Conservation (phyloP, 306 rosid species). For the Castanopsis chinensis region DNA sequence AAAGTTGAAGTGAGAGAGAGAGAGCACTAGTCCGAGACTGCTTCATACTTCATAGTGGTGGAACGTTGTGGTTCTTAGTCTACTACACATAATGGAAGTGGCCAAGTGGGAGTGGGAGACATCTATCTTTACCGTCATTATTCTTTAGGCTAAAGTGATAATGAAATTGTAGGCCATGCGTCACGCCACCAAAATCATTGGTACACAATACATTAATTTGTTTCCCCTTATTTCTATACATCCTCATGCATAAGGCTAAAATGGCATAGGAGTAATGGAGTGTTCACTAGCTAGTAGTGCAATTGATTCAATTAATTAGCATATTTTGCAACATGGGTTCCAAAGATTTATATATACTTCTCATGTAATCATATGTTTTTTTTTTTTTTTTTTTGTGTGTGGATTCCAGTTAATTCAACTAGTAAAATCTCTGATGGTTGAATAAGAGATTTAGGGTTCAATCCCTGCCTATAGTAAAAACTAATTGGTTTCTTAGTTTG, state of each 20-base stretch:
- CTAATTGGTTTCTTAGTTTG: fast-evolving
- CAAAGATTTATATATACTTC: too few relatives aligned
- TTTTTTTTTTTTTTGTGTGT: not conserved
- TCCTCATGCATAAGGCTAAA: not conserved
- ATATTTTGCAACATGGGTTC: not conserved
- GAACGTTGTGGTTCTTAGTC: too few relatives aligned
- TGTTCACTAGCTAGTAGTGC: not conserved
- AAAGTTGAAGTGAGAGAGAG: too few relatives aligned
- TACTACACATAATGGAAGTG: too few relatives aligned
- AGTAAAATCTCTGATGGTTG: fast-evolving
- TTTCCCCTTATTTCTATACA: not conserved
- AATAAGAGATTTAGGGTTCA: fast-evolving
- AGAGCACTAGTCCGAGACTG: too few relatives aligned
- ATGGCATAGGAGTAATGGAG: not conserved
- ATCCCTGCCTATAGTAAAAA: fast-evolving
- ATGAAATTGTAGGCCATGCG: slow-evolving; percentile 12
- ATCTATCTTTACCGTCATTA: too few relatives aligned
- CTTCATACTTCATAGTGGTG: too few relatives aligned
- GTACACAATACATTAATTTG: not conserved
- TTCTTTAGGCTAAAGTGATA: not conserved
- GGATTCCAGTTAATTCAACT: fast-evolving
- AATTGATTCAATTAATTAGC: not conserved
- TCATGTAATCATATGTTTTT: not conserved
- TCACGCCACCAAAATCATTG: slow-evolving; percentile 14
- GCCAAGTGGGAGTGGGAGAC: too few relatives aligned